These are phyloP conservation scores for Atkinsonella hypoxylon DNA, from an alignment of 2,329 filamentous ascomycete genomes.

Conservation along the genomic window DNA sequence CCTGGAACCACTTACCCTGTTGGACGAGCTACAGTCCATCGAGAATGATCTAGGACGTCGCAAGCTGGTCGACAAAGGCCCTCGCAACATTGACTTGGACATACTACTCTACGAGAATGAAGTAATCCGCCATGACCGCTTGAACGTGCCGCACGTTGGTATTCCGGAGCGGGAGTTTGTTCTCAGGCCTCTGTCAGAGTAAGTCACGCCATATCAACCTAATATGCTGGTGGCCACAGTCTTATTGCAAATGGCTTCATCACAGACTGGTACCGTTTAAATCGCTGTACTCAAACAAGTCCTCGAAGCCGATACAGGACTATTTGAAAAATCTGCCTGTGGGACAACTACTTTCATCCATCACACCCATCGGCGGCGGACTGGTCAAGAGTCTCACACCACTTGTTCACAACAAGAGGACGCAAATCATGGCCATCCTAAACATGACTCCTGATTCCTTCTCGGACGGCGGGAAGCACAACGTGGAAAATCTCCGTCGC, in stretches of 20 bases:
- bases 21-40: slow-evolving; percentile 74
- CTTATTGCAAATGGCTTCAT: background rate
- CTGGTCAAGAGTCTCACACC: slow-evolving; percentile 43
- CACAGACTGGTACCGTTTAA: slow-evolving; percentile 43
- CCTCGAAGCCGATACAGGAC: slow-evolving; percentile 50
- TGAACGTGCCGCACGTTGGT: slow-evolving; percentile 73
- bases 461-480: slow-evolving; percentile 71
- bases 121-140: slow-evolving; percentile 52
- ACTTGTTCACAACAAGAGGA: slow-evolving; percentile 45
- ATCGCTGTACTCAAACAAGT: slow-evolving; percentile 37
- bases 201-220: slow-evolving; percentile 16
- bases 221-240: background rate
- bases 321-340: slow-evolving; percentile 47
- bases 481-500: slow-evolving; percentile 38
- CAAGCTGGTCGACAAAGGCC: slow-evolving; percentile 86
- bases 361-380: slow-evolving; percentile 42
- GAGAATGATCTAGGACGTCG: slow-evolving; percentile 68
- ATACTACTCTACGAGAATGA: slow-evolving; percentile 71
- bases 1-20: slow-evolving; percentile 59
- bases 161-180: slow-evolving; percentile 93
- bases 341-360: slow-evolving; percentile 40
- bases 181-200: slow-evolving; percentile 74
- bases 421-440: slow-evolving; percentile 83
- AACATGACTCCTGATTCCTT: slow-evolving; percentile 96
- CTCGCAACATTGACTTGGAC: slow-evolving; percentile 88